These are phyloP conservation scores for Macrolepiota fuliginosa DNA, from an alignment of 768 basidiomycete species.

Conservation along the genomic window DNA sequence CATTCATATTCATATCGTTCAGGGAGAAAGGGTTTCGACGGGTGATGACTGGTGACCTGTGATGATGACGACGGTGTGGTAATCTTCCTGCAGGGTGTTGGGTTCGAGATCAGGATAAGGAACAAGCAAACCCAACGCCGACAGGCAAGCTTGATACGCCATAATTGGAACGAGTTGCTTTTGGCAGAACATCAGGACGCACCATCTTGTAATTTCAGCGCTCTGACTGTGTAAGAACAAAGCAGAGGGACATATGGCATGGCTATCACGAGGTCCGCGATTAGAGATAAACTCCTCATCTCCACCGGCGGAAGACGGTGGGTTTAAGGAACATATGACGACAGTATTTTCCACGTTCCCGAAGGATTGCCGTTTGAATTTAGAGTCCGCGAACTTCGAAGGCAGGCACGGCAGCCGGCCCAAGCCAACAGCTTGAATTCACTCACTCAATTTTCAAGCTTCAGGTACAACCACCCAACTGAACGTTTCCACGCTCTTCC, in stretches of 20 bases:
- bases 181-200: neutral
- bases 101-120: neutral
- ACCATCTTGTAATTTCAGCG: neutral
- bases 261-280: neutral
- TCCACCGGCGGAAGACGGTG: neutral
- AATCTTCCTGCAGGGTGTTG: neutral
- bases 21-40: neutral
- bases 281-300: neutral
- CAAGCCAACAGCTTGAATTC: neutral
- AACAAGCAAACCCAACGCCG: neutral
- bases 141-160: no score
- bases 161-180: neutral
- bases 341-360: neutral
- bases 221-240: neutral
- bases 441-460: neutral
- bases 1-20: neutral
- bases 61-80: neutral
- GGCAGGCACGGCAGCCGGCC: neutral
- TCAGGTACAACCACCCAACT: neutral
- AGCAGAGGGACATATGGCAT: neutral
- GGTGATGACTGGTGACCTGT: neutral
- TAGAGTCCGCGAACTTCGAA: neutral
- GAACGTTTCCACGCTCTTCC: neutral
- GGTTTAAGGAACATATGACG: neutral
- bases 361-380: neutral